Evolutionary conservation across 495 filamentous ascomycete species (phyloP).

Genomic region (Xylona heveae): DNA sequence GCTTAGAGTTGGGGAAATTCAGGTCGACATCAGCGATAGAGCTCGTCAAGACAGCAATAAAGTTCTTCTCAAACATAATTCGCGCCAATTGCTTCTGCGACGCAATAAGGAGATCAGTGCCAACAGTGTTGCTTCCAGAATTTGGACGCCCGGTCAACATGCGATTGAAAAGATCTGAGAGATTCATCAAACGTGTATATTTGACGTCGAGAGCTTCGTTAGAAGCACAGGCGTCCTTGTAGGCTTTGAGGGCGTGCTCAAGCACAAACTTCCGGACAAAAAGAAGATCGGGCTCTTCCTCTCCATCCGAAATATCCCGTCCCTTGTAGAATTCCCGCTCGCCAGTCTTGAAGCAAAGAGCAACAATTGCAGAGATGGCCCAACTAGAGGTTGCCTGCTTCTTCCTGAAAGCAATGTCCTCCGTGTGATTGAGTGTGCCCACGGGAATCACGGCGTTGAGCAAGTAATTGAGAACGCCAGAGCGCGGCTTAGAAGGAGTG

Average conservation of each 20-base stretch:
- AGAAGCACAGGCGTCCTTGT: constrained; percentile 68
- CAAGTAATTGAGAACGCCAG: constrained; percentile 82
- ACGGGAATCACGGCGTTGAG: constrained; percentile 67
- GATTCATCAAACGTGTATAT: constrained; percentile 63
- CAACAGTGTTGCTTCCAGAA: constrained; percentile 15
- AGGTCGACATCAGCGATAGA: constrained; percentile 92
- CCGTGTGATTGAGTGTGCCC: constrained; percentile 50
- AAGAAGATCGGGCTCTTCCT: constrained; percentile 69
- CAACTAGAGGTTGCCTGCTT: constrained; percentile 62
- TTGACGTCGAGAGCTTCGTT: constrained; percentile 66
- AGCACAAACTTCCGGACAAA: constrained; percentile 89
- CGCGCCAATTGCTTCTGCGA: constrained; percentile 62
- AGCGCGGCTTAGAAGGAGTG: constrained; percentile 85
- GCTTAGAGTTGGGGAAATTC: constrained; percentile 79
- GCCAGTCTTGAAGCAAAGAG: constrained; percentile 68
- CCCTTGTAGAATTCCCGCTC: constrained; percentile 28
- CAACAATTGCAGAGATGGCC: constrained; percentile 66
- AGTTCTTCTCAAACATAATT: constrained; percentile 97
- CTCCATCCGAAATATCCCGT: constrained; percentile 33
- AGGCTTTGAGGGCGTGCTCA: constrained; percentile 78
- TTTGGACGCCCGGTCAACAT: constrained; percentile 68
- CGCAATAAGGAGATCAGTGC: constrained; percentile 20
- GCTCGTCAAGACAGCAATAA: constrained; percentile 66
- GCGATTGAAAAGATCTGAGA: constrained; percentile 81
- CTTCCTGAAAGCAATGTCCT: constrained; percentile 60